These are phyloP conservation scores for Mycena galericulata DNA, from an alignment of 768 basidiomycete species.

Conservation along the genomic window DNA sequence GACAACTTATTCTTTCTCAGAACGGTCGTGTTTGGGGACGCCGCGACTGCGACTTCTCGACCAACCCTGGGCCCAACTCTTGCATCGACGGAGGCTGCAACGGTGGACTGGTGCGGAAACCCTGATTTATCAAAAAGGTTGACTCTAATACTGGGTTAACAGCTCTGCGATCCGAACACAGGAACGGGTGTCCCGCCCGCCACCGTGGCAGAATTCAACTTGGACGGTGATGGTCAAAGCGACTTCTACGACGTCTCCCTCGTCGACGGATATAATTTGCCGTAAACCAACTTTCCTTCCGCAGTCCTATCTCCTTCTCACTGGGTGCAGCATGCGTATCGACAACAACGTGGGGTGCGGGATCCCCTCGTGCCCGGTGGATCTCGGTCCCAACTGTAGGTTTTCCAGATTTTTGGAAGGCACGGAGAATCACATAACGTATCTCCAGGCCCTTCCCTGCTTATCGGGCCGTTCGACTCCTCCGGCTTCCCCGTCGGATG, in stretches of 20 bases:
- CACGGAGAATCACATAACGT: not conserved
- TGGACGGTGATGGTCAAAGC: constrained; percentile 52
- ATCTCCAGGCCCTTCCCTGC: constrained; percentile 56
- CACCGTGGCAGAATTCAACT: constrained; percentile 75
- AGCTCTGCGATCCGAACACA: constrained; percentile 50
- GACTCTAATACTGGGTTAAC: not conserved
- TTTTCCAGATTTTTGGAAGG: too few relatives aligned
- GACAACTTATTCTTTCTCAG: not conserved
- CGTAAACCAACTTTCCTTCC: constrained; percentile 38
- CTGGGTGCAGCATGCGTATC: constrained; percentile 47
- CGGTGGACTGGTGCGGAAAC: constrained; percentile 51
- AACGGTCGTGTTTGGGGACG: constrained; percentile 35
- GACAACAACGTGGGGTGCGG: constrained; percentile 66
- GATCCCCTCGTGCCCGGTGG: constrained; percentile 69
- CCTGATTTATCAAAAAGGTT: not conserved
- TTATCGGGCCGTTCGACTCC: constrained; percentile 66
- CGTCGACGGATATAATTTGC: constrained; percentile 76
- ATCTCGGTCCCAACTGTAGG: constrained; percentile 69
- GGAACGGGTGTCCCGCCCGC: constrained; percentile 73
- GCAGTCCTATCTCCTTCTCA: not conserved
- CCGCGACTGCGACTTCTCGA: constrained; percentile 60
- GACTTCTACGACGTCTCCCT: constrained; percentile 73
- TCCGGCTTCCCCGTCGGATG: constrained; percentile 71
- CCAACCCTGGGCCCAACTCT: constrained; percentile 50
- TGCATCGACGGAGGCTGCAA: constrained; percentile 63